Evolutionary conservation across 2,329 filamentous ascomycete species (phyloP).

Genomic region (Mycogone perniciosa): DNA sequence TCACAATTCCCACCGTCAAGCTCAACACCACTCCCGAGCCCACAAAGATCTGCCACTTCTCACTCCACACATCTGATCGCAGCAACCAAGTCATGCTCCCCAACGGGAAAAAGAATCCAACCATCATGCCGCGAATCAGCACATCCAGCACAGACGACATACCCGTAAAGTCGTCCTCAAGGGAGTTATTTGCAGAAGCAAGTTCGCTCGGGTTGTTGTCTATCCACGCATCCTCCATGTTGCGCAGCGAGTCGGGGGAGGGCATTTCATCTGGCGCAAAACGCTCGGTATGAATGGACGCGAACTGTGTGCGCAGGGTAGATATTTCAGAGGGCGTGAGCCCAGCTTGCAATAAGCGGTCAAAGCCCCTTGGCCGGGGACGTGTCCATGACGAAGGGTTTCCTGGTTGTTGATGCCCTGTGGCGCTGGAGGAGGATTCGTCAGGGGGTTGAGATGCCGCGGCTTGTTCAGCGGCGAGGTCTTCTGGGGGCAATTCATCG

Average conservation of each 20-base stretch:
- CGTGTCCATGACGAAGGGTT: slow-evolving; percentile 23
- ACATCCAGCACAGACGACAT: slow-evolving; percentile 63
- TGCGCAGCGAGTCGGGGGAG: slow-evolving; percentile 64
- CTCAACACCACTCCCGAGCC: slow-evolving; percentile 79
- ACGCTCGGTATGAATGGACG: slow-evolving; percentile 72
- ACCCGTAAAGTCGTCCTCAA: slow-evolving; percentile 44
- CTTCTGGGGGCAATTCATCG: slow-evolving; percentile 59
- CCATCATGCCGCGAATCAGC: slow-evolving; percentile 78
- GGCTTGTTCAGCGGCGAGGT: slow-evolving; percentile 62
- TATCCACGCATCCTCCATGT: slow-evolving; percentile 86
- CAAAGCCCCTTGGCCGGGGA: slow-evolving; percentile 64
- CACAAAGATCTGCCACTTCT: slow-evolving; percentile 79
- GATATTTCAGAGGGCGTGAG: slow-evolving; percentile 81
- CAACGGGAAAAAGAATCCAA: slow-evolving; percentile 92
- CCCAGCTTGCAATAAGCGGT: slow-evolving; percentile 72
- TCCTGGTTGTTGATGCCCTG: slow-evolving; percentile 5
- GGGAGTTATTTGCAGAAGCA: slow-evolving; percentile 30
- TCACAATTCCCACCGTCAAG: slow-evolving; percentile 65
- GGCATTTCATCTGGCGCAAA: slow-evolving; percentile 90
- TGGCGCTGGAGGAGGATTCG: slow-evolving; percentile 46
- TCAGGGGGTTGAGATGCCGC: slow-evolving; percentile 32
- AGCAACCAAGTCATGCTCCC: slow-evolving; percentile 81
- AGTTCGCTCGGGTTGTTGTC: slow-evolving; percentile 54
- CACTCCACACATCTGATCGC: slow-evolving; percentile 78
- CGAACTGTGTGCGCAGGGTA: slow-evolving; percentile 80